phyloP scores from a whole-genome alignment of 1,139 yeast genomes.

The Suhomyces atakaporum region DNA sequence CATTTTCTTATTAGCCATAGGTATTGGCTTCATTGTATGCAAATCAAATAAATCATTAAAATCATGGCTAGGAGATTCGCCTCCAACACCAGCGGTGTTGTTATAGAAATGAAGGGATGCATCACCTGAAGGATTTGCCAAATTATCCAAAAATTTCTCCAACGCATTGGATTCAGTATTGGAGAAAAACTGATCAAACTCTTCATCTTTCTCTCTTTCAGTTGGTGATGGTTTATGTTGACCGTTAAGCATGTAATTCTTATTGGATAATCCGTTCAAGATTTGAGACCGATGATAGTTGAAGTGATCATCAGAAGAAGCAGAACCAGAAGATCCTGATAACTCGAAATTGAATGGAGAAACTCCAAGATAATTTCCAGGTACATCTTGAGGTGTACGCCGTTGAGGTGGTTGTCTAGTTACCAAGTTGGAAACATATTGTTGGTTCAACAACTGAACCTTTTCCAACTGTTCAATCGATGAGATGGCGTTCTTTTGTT shows the following conservation, averaged over 20 bases:
- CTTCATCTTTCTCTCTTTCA: constrained; percentile 29
- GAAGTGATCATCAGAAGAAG: constrained; percentile 12
- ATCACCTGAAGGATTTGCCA: constrained; percentile 34
- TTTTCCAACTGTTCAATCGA: constrained; percentile 43
- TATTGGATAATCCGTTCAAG: constrained; percentile 7
- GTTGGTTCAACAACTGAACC: constrained; percentile 38
- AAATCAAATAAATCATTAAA: constrained; percentile 28
- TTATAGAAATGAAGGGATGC: constrained; percentile 38
- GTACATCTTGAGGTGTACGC: constrained; percentile 8
- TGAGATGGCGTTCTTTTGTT: constrained; percentile 39
- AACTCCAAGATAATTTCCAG: constrained; percentile 9
- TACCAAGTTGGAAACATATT: constrained; percentile 18
- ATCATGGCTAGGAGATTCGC: constrained; percentile 15
- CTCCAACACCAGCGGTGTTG: constrained; percentile 2
- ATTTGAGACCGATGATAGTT: constrained; percentile 17
- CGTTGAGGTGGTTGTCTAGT: constrained; percentile 1
- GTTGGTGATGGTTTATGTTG: no score
- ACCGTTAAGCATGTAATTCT: constrained; percentile 12
- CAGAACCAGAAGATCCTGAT: not conserved
- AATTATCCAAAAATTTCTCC: constrained; percentile 46
- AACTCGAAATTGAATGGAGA: constrained; percentile 4
- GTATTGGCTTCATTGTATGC: constrained; percentile 33
- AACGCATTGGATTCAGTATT: constrained; percentile 48
- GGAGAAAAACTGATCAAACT: constrained; percentile 47
- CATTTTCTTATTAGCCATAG: constrained; percentile 8